Evolutionary conservation across 2,329 filamentous ascomycete genomes (phyloP).

Genomic region (Arthrinium phaeospermum): DNA sequence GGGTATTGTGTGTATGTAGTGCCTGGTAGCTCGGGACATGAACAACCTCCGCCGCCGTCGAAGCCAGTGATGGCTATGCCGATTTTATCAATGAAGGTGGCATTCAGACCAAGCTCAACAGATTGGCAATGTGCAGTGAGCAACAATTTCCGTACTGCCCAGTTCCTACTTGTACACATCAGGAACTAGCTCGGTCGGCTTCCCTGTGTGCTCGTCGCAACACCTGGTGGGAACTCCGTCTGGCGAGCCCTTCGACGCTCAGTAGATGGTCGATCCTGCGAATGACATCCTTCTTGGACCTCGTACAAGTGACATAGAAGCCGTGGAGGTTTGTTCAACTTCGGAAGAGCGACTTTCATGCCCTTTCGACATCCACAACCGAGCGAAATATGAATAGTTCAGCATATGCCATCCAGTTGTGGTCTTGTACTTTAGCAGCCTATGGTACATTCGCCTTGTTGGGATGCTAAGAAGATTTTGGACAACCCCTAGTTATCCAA

Average conservation of each 20-base stretch:
- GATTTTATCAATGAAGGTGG: too few species aligned
- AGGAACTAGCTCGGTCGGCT: not conserved
- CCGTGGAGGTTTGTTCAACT: not conserved
- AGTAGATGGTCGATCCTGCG: not conserved
- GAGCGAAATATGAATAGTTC: too few species aligned
- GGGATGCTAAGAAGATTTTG: too few species aligned
- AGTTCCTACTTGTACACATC: not conserved
- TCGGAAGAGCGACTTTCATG: not conserved
- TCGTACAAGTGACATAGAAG: not conserved
- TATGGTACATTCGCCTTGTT: too few species aligned
- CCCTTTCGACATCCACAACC: not conserved
- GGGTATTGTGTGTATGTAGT: too few species aligned
- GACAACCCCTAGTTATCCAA: too few species aligned
- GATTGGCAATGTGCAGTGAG: not conserved
- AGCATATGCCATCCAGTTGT: too few species aligned
- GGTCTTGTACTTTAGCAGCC: too few species aligned
- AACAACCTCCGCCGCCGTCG: too few species aligned
- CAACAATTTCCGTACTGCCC: not conserved
- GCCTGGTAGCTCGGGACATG: too few species aligned
- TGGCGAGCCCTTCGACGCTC: not conserved
- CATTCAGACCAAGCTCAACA: not conserved
- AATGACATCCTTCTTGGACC: not conserved
- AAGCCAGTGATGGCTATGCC: too few species aligned
- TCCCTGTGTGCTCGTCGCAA: not conserved
- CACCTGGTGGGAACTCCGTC: not conserved